Evolutionary conservation across 2,329 filamentous ascomycete species (phyloP).

Genomic region (Trichoderma oligosporum): DNA sequence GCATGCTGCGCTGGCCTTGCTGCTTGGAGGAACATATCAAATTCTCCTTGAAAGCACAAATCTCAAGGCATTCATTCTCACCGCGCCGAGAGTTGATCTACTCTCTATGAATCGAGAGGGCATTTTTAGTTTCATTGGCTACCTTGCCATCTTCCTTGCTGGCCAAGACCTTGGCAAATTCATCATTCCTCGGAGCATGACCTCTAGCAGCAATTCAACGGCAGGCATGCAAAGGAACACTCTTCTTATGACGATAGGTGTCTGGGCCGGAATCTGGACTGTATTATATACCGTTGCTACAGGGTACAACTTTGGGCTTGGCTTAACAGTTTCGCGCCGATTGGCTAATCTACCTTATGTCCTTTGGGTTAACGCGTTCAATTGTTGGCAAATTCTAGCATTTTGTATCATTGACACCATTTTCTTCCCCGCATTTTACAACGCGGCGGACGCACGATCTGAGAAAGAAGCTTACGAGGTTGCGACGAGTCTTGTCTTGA

Average conservation of each 20-base stretch:
- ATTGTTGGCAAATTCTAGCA: constrained; percentile 72
- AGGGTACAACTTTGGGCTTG: constrained; percentile 65
- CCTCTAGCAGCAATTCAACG: constrained; percentile 40
- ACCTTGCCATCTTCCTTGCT: constrained; percentile 89
- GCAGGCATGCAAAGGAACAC: constrained; percentile 49
- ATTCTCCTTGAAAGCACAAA: constrained; percentile 67
- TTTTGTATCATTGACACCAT: constrained; percentile 75
- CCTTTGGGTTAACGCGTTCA: constrained; percentile 89
- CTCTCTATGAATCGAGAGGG: constrained; percentile 91
- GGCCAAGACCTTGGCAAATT: constrained; percentile 81
- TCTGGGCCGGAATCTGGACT: constrained; percentile 66
- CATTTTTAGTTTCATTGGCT: constrained; percentile 90
- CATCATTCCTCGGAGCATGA: constrained; percentile 62
- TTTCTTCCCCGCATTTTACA: constrained; percentile 71
- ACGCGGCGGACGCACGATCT: constrained; percentile 47
- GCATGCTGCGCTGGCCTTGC: constrained; percentile 69
- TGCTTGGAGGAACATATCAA: constrained; percentile 69
- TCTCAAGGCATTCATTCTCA: constrained; percentile 79
- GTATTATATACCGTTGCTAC: constrained; percentile 67
- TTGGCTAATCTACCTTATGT: constrained; percentile 92
- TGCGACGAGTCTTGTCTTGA: constrained; percentile 76
- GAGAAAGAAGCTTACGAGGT: constrained; percentile 62
- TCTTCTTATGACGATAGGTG: constrained; percentile 60
- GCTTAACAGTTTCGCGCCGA: constrained; percentile 76
- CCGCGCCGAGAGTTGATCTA: constrained; percentile 72